phyloP scores from a whole-genome alignment of 2,329 filamentous ascomycete genomes.

The Xylariaceae sp. region DNA sequence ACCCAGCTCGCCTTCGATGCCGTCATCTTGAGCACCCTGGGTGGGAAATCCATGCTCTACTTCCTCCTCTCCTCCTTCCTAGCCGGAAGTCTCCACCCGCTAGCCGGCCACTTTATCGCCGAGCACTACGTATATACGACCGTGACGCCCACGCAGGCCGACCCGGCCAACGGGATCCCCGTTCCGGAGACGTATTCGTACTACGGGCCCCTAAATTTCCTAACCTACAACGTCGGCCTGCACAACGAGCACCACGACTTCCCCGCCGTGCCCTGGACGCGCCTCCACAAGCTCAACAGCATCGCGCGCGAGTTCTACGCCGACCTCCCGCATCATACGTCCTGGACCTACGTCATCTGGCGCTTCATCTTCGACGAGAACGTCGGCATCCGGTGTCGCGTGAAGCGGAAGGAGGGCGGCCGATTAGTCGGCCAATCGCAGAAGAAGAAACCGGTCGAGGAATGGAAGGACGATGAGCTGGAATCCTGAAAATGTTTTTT shows the following conservation, averaged over 20 bases:
- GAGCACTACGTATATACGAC: constrained; percentile 86
- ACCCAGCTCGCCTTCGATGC: constrained; percentile 76
- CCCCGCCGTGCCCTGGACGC: constrained; percentile 91
- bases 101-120: constrained; percentile 96
- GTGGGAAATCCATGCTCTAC: constrained; percentile 67
- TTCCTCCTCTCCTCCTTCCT: constrained; percentile 86
- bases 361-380: constrained; percentile 88
- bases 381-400: constrained; percentile 84
- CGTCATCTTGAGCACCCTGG: constrained; percentile 55
- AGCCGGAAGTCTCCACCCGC: constrained; percentile 87
- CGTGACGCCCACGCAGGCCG: constrained; percentile 46
- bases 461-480: constrained; percentile 65
- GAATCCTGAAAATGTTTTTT: constrained; percentile 43
- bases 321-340: constrained; percentile 76
- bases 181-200: constrained; percentile 95
- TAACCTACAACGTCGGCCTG: constrained; percentile 95
- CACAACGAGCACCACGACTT: constrained; percentile 99
- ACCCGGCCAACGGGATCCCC: constrained; percentile 56
- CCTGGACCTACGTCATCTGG: constrained; percentile 92
- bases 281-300: constrained; percentile 67
- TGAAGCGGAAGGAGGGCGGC: constrained; percentile 81
- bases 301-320: constrained; percentile 90
- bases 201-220: constrained; percentile 84
- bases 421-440: constrained; percentile 45
- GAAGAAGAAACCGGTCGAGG: constrained; percentile 29